Conservation (phyloP, 1,284 basidiomycete genomes). For the Singerocomus inundabilis region DNA sequence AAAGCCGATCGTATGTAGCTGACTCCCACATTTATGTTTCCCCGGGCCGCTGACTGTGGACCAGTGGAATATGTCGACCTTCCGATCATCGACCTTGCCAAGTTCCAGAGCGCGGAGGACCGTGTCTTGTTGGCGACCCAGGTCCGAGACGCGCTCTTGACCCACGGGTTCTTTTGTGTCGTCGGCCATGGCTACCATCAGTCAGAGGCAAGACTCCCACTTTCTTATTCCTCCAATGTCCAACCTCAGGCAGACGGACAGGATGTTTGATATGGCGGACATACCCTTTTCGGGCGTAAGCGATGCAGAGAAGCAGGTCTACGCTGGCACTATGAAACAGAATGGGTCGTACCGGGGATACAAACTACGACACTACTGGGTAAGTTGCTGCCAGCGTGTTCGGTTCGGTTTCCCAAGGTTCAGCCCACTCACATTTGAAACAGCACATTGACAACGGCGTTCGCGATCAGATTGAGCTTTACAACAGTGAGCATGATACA, state of each 20-base stretch:
- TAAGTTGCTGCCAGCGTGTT: constrained; percentile 23
- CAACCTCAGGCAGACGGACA: constrained; percentile 39
- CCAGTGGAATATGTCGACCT: constrained; percentile 69
- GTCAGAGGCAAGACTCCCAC: constrained; percentile 38
- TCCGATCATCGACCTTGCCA: constrained; percentile 60
- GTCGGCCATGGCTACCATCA: constrained; percentile 55
- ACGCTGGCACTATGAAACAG: constrained; percentile 48
- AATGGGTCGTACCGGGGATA: constrained; percentile 60
- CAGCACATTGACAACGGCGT: constrained; percentile 58
- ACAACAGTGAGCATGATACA: constrained; percentile 44
- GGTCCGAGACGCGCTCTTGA: constrained; percentile 56
- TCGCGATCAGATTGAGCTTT: constrained; percentile 56
- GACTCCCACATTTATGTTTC: no score
- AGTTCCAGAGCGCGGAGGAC: constrained; percentile 46
- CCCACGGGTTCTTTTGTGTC: constrained; percentile 63
- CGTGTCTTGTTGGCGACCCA: constrained; percentile 46
- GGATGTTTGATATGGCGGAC: constrained; percentile 64
- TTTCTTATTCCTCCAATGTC: not conserved
- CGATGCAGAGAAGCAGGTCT: constrained; percentile 56
- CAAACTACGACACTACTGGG: constrained; percentile 56
- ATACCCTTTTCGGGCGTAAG: constrained; percentile 53
- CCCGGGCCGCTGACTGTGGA: not conserved
- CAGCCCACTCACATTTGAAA: not conserved
- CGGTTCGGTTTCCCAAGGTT: not conserved
- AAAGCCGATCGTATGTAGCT: constrained; percentile 19